A percentile compares a stretch with the other conserved stretches of the same genome.
These are phyloP conservation scores for Effrenium voratum DNA, from an alignment of 73 alveolate species.

Conservation along the genomic window DNA sequence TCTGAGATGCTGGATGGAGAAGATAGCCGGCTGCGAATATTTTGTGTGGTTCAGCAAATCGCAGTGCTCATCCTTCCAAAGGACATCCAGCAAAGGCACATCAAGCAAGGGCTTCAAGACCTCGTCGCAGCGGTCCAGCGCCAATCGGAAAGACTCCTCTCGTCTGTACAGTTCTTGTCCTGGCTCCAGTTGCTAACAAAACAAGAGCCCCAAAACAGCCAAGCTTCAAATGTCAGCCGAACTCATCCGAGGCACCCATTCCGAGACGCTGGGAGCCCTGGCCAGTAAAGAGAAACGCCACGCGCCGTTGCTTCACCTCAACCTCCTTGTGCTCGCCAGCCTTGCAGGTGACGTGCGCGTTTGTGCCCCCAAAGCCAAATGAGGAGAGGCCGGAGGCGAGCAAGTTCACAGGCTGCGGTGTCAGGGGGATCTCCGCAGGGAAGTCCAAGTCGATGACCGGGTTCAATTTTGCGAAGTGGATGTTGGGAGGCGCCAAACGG, in stretches of 20 bases:
- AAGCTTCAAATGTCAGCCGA: no score
- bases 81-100: no score
- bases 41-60: no score
- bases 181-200: no score
- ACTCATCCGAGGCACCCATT: no score
- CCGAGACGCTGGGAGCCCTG: neutral
- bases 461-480: neutral
- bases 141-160: no score
- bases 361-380: slow-evolving; percentile 23
- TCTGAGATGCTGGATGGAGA: slow-evolving; percentile 57
- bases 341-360: slow-evolving; percentile 8
- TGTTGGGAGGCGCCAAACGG: neutral
- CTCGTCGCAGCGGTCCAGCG: no score
- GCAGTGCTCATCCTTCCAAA: no score
- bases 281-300: neutral
- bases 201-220: no score
- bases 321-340: neutral
- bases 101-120: no score
- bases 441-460: neutral
- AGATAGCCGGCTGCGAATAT: slow-evolving; percentile 76
- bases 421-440: neutral
- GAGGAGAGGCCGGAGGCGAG: neutral
- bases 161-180: no score
- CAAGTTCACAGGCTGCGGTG: neutral
- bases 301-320: no score